Evolutionary conservation across 2,329 filamentous ascomycete genomes (phyloP).

Genomic region (Dichotomopilus funicola): DNA sequence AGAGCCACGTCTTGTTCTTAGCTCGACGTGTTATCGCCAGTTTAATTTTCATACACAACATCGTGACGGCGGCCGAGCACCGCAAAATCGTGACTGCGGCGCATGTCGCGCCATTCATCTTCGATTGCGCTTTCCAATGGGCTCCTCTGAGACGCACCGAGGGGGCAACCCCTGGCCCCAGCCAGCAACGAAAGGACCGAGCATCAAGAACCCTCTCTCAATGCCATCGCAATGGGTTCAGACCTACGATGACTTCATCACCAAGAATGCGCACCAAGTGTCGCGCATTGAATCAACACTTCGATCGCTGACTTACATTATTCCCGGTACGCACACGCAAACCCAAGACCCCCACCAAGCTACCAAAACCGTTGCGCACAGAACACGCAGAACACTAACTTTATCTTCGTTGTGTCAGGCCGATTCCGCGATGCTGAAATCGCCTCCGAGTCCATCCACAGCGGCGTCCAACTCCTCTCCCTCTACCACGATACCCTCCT

Average conservation of each 20-base stretch:
- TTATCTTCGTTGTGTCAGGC: constrained; percentile 38
- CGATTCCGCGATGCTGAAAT: constrained; percentile 90
- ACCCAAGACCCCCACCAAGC: background rate
- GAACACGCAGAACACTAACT: background rate
- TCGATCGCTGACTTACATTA: constrained; percentile 89
- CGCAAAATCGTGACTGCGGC: too few relatives aligned
- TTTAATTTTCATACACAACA: too few relatives aligned
- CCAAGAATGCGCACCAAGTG: constrained; percentile 88
- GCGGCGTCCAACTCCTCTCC: constrained; percentile 80
- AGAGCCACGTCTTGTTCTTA: background rate
- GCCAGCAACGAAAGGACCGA: background rate
- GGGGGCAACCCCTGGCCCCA: background rate
- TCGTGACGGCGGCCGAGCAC: too few relatives aligned
- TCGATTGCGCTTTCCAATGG: constrained; percentile 9
- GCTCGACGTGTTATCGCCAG: too few relatives aligned
- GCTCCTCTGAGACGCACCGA: constrained; percentile 7
- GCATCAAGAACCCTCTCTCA: constrained; percentile 32
- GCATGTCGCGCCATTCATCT: background rate
- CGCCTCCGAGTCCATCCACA: constrained; percentile 87
- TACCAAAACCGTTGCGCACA: background rate
- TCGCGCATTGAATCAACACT: constrained; percentile 92
- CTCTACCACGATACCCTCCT: constrained; percentile 90
- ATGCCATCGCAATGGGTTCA: constrained; percentile 60
- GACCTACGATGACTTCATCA: constrained; percentile 84
- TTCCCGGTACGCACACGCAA: constrained; percentile 39